These are phyloP conservation scores for Astrephomene gubernaculifera DNA, from an alignment of 139 green algal genomes.

Conservation along the genomic window DNA sequence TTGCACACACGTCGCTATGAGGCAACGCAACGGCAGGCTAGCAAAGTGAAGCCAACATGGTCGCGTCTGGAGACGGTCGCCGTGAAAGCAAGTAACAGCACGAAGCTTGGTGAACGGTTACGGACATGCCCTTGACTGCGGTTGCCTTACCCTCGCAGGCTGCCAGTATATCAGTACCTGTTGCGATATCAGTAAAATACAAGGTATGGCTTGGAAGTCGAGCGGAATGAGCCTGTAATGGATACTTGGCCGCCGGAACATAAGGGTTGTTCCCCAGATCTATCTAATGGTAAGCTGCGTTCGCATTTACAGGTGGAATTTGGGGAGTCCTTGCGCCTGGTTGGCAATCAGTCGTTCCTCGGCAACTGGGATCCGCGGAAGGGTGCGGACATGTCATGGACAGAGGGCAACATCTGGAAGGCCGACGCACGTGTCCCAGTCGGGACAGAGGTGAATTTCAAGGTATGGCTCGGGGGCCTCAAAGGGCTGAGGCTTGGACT, in stretches of 20 bases:
- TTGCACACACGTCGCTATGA: not conserved
- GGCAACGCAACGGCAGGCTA: not conserved
- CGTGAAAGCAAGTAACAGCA: no score
- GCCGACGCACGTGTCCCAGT: slow-evolving; percentile 56
- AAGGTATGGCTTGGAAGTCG: slow-evolving; percentile 13
- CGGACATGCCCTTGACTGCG: not conserved
- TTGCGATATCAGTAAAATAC: slow-evolving; percentile 24
- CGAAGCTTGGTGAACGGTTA: no score
- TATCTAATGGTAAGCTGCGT: no score
- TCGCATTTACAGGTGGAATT: slow-evolving; percentile 42
- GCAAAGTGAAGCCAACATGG: not conserved
- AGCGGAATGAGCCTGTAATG: not conserved
- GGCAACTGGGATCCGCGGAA: slow-evolving; percentile 65
- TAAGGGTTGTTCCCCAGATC: not conserved
- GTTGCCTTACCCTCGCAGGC: not conserved
- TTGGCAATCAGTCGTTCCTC: slow-evolving; percentile 52
- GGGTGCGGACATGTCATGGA: slow-evolving; percentile 66
- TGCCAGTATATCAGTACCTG: not conserved
- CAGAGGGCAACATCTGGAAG: slow-evolving; percentile 79
- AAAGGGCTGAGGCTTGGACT: no score
- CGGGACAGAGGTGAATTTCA: slow-evolving; percentile 70
- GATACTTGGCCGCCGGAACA: not conserved
- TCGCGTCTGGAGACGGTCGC: not conserved
- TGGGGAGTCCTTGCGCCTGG: slow-evolving; percentile 57
- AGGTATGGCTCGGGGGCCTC: no score